Conservation (phyloP, 2,329 filamentous ascomycete genomes). For the Colletotrichum gigasporum region DNA sequence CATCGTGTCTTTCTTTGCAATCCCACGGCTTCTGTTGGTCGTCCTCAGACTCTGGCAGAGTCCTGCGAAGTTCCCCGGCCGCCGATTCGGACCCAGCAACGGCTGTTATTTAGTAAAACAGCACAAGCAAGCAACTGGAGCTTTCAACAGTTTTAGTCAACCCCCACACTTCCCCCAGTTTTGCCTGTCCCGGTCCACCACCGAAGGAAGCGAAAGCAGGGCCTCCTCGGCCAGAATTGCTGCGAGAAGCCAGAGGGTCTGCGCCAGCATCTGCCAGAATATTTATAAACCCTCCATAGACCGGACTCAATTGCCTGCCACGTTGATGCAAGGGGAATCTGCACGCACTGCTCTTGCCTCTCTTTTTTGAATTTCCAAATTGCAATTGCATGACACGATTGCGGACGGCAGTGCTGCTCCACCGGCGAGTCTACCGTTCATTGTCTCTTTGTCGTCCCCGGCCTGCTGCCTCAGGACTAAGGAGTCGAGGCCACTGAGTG, state of each 20-base stretch:
- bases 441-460: conserved; percentile 22
- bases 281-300: conserved; percentile 6
- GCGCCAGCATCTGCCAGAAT: neutral
- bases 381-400: conserved; percentile 3
- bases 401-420: neutral
- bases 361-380: neutral
- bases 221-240: conserved; percentile 31
- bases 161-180: conserved; percentile 31
- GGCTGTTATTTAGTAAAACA: neutral
- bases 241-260: conserved; percentile 18
- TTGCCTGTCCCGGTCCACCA: conserved; percentile 25
- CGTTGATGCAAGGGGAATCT: neutral
- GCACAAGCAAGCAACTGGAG: neutral
- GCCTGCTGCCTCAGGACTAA: neutral
- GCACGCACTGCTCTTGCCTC: too few species aligned
- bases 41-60: neutral
- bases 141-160: conserved; percentile 12
- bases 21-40: neutral
- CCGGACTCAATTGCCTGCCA: conserved; percentile 1
- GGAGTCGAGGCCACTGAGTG: neutral
- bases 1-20: neutral
- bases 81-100: too few species aligned
- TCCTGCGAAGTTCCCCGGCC: too few species aligned
- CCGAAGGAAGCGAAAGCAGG: conserved; percentile 26
- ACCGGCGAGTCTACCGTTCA: neutral